These are phyloP conservation scores for Suhomyces wounanorum DNA, from an alignment of 1,139 yeast species.

Conservation along the genomic window DNA sequence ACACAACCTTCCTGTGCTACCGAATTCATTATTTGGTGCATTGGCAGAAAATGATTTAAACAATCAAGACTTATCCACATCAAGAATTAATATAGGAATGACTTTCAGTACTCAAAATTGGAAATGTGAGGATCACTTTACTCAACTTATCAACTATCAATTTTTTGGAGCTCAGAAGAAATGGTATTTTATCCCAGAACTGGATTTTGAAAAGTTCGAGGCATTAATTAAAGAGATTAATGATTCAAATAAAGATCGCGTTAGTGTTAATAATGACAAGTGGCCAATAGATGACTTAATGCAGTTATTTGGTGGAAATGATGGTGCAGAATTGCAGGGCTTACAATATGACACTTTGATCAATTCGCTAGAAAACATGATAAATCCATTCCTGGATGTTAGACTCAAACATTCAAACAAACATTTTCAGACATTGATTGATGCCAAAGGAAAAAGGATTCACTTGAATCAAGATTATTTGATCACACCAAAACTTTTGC, in stretches of 20 bases:
- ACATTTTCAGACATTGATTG: constrained; percentile 29
- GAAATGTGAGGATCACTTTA: constrained; percentile 75
- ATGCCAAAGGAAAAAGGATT: constrained; percentile 16
- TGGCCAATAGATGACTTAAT: constrained; percentile 25
- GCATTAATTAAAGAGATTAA: constrained; percentile 30
- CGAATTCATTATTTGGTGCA: constrained; percentile 52
- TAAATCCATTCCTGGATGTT: constrained; percentile 26
- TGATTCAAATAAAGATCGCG: constrained; percentile 17
- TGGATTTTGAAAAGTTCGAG: constrained; percentile 65
- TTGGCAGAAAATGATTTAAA: constrained; percentile 41
- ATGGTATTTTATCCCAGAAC: constrained; percentile 85
- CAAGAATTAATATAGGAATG: constrained; percentile 54
- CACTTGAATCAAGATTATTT: constrained; percentile 42
- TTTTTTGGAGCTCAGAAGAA: constrained; percentile 69
- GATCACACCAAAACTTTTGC: constrained; percentile 52
- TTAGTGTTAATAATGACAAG: constrained; percentile 26
- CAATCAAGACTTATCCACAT: constrained; percentile 37
- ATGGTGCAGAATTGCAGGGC: constrained; percentile 6
- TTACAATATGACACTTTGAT: constrained; percentile 28
- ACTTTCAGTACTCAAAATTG: constrained; percentile 71
- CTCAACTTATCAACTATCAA: constrained; percentile 66
- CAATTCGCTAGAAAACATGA: constrained; percentile 34
- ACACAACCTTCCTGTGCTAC: constrained; percentile 60
- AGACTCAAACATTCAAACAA: constrained; percentile 29
- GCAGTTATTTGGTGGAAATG: constrained; percentile 16